phyloP scores from a whole-genome alignment of 805 yeast species.

The Cyberlindnera petersonii region DNA sequence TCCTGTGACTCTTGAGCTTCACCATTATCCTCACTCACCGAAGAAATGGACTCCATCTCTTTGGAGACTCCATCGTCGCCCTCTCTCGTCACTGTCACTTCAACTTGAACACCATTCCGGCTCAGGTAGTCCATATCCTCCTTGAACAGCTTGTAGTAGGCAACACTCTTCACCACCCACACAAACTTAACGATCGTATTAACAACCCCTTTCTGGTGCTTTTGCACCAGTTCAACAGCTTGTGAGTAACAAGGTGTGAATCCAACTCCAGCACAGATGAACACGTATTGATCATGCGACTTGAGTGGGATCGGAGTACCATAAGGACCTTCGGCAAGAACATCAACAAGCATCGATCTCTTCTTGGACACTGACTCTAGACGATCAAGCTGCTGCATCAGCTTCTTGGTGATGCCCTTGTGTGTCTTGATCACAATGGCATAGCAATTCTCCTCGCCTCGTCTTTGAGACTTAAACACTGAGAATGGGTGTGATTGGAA shows the following conservation, averaged over 20 bases:
- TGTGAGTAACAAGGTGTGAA: conserved; percentile 48
- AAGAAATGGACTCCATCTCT: too few species aligned
- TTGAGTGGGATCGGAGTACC: conserved; percentile 42
- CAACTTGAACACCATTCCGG: conserved; percentile 23
- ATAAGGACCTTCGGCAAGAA: conserved; percentile 60
- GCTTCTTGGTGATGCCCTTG: conserved; percentile 50
- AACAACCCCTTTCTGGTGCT: conserved; percentile 6
- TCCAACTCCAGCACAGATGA: conserved; percentile 50
- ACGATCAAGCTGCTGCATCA: conserved; percentile 31
- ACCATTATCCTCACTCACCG: too few species aligned
- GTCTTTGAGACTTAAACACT: conserved; percentile 38
- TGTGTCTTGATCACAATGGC: conserved; percentile 46
- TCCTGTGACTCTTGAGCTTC: too few species aligned
- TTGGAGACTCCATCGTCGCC: not conserved
- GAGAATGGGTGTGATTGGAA: conserved; percentile 73
- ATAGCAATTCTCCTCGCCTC: conserved; percentile 28
- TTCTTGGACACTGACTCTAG: conserved; percentile 28
- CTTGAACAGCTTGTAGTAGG: conserved; percentile 45
- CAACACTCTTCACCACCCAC: conserved; percentile 60
- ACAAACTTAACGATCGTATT: conserved; percentile 40
- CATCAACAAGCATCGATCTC: conserved; percentile 32
- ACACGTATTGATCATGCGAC: conserved; percentile 36
- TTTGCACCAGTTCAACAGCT: conserved; percentile 28
- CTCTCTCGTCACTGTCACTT: conserved; percentile 20
- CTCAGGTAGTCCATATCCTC: conserved; percentile 39